A percentile compares a stretch with the other conserved stretches of the same genome.
phyloP scores from a whole-genome alignment of 2,329 filamentous ascomycete species.

The Ilyonectria destructans region DNA sequence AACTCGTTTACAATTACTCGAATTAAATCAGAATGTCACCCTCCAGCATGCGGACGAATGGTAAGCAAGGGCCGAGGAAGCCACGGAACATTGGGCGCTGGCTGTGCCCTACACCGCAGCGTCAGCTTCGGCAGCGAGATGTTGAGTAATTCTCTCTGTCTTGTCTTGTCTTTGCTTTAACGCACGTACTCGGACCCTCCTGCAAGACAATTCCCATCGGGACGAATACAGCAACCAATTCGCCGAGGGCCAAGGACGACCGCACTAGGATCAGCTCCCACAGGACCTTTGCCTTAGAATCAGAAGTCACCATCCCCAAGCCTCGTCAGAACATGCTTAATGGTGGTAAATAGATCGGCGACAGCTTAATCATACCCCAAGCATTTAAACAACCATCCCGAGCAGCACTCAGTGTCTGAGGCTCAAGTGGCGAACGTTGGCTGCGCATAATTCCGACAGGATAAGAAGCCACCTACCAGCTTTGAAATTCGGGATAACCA shows the following conservation, averaged over 20 bases:
- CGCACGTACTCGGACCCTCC: neutral
- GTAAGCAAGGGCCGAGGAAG: neutral
- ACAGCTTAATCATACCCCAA: neutral
- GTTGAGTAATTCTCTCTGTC: constrained; percentile 1
- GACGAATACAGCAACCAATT: constrained; percentile 7
- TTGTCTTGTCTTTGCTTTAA: neutral
- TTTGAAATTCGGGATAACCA: neutral
- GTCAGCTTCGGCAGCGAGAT: constrained; percentile 6
- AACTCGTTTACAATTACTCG: constrained; percentile 34
- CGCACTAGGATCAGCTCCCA: constrained; percentile 1
- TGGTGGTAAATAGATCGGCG: no score
- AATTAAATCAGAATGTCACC: constrained; percentile 35
- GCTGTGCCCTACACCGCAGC: constrained; percentile 11
- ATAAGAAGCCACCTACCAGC: neutral
- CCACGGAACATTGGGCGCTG: constrained; percentile 9
- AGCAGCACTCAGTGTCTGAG: neutral
- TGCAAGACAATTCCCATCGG: neutral
- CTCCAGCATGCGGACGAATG: constrained; percentile 14
- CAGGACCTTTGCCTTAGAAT: neutral
- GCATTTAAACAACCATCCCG: neutral
- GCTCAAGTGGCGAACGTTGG: neutral
- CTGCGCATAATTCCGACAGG: neutral
- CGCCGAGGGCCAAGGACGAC: constrained; percentile 5
- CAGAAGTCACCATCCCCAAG: neutral
- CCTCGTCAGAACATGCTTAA: neutral